Base-by-base conservation (phyloP, 768 basidiomycete genomes). In the Termitomyces sp. region DNA sequence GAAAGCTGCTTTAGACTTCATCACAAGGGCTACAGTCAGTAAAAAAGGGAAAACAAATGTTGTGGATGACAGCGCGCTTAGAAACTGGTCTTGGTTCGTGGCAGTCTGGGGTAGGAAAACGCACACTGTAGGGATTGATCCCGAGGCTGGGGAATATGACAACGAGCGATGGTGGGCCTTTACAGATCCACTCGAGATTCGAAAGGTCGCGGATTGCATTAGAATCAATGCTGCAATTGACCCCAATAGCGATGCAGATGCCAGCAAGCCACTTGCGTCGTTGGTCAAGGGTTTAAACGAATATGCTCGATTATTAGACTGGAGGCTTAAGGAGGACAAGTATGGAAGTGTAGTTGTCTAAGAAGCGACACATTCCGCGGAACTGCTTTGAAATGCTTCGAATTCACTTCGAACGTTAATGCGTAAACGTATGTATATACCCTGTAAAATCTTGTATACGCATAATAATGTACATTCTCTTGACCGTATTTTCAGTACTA, bases 141-240 rank as follows among this genome's bases (percentile, higher is more conserved):
- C 52, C 22, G 36, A 53, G 10, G 56, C 20, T 20, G 46, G 57
- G 6, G 68, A 73, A 10, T 22, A 31, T 46, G 61, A 53, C 2
- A 68, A 72, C 4, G 80, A 84, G 53, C 73, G 72, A n/a, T 92
- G 90, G 90, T 91, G 89, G 87, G 87, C 79, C 13, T 85, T 92
- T 70, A 80, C 77, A 73, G 76, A 87, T 9, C 81, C 84, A 0
- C 72, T 72, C 37, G 88, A 91, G 58, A 84, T 92, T 57, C 65
- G 69, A 52, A 85, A 82, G 65, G 69, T 91, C 22, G 82, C 83
- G 2, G 78, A 84, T 51, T 92, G 87, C 87, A 71, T 90, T 32
- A 72, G 76, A 42, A 72, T 77, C 63, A 81, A 80, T 66, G 72
- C 76, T 50, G 76, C 71, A 18, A 65, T 83, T 24, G 59, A 60